Evolutionary conservation across 1,284 basidiomycete species (phyloP).

Genomic region (Amylostereum chailletii): DNA sequence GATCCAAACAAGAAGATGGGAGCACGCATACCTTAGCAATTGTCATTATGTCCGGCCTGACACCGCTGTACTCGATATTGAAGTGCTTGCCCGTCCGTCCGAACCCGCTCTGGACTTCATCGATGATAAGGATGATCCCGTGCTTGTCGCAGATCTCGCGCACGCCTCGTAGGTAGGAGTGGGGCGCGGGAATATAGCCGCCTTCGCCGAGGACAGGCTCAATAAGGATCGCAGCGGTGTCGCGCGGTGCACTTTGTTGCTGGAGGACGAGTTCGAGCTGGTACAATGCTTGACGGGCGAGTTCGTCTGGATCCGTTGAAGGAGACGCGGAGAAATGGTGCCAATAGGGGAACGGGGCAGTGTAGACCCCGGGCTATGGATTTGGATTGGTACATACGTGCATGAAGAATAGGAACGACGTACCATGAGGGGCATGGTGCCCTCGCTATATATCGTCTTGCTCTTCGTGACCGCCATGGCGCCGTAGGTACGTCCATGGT

Average conservation of each 20-base stretch:
- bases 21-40: constrained; percentile 67
- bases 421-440: constrained; percentile 77
- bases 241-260: constrained; percentile 78
- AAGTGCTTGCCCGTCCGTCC: constrained; percentile 87
- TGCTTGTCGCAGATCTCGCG: constrained; percentile 83
- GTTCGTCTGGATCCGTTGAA: constrained; percentile 54
- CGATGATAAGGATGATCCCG: constrained; percentile 74
- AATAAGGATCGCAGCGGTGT: constrained; percentile 88
- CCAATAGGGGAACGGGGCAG: constrained; percentile 88
- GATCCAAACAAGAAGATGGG: background rate
- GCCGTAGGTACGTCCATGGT: constrained; percentile 83
- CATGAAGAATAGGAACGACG: constrained; percentile 13
- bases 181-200: constrained; percentile 87
- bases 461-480: constrained; percentile 85
- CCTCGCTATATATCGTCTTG: constrained; percentile 86
- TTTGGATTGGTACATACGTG: constrained; percentile 1
- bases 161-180: constrained; percentile 73
- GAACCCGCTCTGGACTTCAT: constrained; percentile 90
- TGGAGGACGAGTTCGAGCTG: constrained; percentile 79
- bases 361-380: constrained; percentile 73
- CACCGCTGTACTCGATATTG: constrained; percentile 69
- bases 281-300: constrained; percentile 66
- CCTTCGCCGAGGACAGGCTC: constrained; percentile 93
- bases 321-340: constrained; percentile 71
- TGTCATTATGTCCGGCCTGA: constrained; percentile 81